phyloP scores from a whole-genome alignment of 352 stramenopile genomes.

The Pythium brachiatum region DNA sequence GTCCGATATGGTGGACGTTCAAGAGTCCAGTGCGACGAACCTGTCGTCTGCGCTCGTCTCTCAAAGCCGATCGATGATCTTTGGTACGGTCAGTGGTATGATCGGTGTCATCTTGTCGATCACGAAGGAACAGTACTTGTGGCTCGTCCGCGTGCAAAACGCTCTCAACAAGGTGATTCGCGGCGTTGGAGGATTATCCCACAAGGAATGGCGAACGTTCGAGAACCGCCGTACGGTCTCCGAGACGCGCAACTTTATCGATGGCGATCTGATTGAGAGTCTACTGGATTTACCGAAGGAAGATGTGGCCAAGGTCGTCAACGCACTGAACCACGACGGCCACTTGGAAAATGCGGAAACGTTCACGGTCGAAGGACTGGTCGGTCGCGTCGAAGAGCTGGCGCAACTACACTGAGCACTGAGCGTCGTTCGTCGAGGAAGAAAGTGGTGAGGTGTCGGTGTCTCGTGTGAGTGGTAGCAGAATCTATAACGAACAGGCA shows the following conservation, averaged over 20 bases:
- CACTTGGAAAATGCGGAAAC: conserved; percentile 60
- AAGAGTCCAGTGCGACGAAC: conserved; percentile 8
- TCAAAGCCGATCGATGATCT: conserved; percentile 80
- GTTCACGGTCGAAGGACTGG: conserved; percentile 66
- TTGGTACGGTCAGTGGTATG: conserved; percentile 95
- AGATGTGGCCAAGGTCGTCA: conserved; percentile 89
- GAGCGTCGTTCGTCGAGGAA: not conserved
- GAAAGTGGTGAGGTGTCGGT: not conserved
- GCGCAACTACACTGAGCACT: conserved; percentile 62
- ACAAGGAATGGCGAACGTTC: conserved; percentile 93
- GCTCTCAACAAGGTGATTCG: conserved; percentile 88
- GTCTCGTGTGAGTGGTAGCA: not conserved
- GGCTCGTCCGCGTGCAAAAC: conserved; percentile 88
- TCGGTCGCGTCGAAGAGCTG: conserved; percentile 73
- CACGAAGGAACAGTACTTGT: conserved; percentile 89
- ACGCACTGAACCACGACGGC: conserved; percentile 90
- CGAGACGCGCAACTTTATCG: conserved; percentile 93
- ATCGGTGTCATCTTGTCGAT: conserved; percentile 93
- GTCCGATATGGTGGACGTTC: conserved; percentile 56
- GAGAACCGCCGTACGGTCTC: conserved; percentile 83
- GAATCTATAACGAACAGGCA: conserved; percentile 3
- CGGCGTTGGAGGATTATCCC: conserved; percentile 91
- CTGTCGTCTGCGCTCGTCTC: conserved; percentile 9
- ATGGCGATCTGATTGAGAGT: conserved; percentile 94
- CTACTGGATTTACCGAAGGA: conserved; percentile 92